Conservation (phyloP, 805 yeast species). For the Spathaspora gorwiae region DNA sequence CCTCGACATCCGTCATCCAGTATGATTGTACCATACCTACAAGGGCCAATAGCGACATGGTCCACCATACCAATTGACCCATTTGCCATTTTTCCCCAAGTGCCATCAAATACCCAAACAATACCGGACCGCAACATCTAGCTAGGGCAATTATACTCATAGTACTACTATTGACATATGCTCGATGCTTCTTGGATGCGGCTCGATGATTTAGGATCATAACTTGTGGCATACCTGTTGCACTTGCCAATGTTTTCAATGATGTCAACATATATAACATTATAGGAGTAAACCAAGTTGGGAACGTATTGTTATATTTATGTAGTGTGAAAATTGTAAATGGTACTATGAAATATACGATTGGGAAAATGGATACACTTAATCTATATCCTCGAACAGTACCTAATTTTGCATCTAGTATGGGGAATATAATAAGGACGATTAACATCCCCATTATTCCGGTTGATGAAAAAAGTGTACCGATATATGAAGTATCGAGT, state of each 20-base stretch:
- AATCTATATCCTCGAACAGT: slow-evolving; percentile 27
- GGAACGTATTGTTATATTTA: slow-evolving; percentile 20
- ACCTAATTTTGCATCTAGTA: slow-evolving; percentile 28
- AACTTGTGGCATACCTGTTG: slow-evolving; percentile 35
- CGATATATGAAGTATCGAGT: slow-evolving; percentile 25
- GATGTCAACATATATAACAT: slow-evolving; percentile 28
- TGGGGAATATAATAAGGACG: slow-evolving; percentile 27
- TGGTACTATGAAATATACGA: slow-evolving; percentile 28
- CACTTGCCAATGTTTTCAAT: slow-evolving; percentile 26
- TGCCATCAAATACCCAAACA: slow-evolving; percentile 32
- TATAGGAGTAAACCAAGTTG: slow-evolving; percentile 26
- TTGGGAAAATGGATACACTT: slow-evolving; percentile 29
- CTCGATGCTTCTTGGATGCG: slow-evolving; percentile 28
- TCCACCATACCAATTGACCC: slow-evolving; percentile 35
- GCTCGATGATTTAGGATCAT: slow-evolving; percentile 33
- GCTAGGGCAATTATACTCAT: slow-evolving; percentile 32
- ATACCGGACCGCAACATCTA: slow-evolving; percentile 28
- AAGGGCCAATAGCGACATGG: slow-evolving; percentile 22
- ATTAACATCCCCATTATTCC: slow-evolving; percentile 34
- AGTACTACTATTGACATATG: slow-evolving; percentile 30
- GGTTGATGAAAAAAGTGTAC: slow-evolving; percentile 31
- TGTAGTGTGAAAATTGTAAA: slow-evolving; percentile 27
- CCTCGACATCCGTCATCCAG: slow-evolving; percentile 24
- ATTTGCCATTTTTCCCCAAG: slow-evolving; percentile 20
- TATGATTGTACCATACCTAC: slow-evolving; percentile 26